Percentiles rank a stretch among this genome's conserved stretches.
Conservation (phyloP, 495 filamentous ascomycete genomes). For the Ramalina peruviana region DNA sequence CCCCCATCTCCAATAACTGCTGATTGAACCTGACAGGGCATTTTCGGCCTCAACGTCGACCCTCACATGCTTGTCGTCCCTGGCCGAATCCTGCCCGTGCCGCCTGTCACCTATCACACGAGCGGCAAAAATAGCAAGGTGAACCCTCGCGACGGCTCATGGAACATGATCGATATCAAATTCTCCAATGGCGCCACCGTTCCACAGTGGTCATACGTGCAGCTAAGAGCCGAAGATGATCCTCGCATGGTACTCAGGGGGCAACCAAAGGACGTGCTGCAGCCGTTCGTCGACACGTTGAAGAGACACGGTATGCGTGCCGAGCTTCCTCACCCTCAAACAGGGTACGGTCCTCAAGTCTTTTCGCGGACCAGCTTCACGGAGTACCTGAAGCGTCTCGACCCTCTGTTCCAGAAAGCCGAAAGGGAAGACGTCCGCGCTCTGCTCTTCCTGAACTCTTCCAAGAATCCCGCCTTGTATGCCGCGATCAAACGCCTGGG, state of each 20-base stretch:
- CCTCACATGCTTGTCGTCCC: conserved; percentile 47
- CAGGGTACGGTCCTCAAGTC: too few relatives aligned
- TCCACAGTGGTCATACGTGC: conserved; percentile 1
- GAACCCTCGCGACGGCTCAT: conserved; percentile 28
- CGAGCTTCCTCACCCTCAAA: too few relatives aligned
- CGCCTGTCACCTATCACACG: conserved; percentile 34
- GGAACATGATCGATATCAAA: conserved; percentile 35
- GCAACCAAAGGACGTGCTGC: too few relatives aligned
- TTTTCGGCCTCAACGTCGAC: conserved; percentile 42
- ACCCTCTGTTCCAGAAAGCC: neutral
- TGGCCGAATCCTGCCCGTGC: conserved; percentile 46
- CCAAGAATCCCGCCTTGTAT: conserved; percentile 34
- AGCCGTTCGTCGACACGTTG: too few relatives aligned
- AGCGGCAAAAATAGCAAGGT: conserved; percentile 12
- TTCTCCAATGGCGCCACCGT: neutral
- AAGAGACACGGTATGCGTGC: too few relatives aligned
- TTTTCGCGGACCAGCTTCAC: too few relatives aligned
- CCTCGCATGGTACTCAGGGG: too few relatives aligned
- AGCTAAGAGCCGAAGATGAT: neutral
- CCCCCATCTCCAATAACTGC: too few relatives aligned
- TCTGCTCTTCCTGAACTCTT: conserved; percentile 28
- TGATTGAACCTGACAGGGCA: too few relatives aligned
- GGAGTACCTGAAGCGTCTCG: neutral
- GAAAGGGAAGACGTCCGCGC: conserved; percentile 15
- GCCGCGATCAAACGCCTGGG: conserved; percentile 52